phyloP scores from a whole-genome alignment of 495 filamentous ascomycete genomes.

The Penicillium robsamsonii region DNA sequence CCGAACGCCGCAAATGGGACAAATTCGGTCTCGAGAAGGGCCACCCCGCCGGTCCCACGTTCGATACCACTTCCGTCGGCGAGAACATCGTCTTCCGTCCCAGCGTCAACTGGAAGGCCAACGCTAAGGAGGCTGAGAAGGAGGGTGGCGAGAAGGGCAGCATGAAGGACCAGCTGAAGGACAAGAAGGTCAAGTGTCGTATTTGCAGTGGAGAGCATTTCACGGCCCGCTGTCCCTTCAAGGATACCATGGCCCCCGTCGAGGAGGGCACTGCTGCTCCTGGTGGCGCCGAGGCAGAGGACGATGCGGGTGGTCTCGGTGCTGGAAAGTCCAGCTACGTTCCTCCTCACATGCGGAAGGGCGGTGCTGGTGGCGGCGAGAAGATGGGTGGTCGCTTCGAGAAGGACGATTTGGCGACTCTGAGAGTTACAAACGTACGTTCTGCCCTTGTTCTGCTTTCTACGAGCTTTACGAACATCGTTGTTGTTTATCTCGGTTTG shows the following conservation, averaged over 20 bases:
- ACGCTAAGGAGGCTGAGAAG: constrained; percentile 79
- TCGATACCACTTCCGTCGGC: constrained; percentile 87
- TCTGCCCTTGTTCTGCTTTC: constrained; percentile 1
- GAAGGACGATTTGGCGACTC: constrained; percentile 91
- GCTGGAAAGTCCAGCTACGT: constrained; percentile 81
- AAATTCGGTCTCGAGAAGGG: constrained; percentile 89
- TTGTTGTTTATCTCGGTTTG: constrained; percentile 10
- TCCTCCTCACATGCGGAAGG: constrained; percentile 86
- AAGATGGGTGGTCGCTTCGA: constrained; percentile 94
- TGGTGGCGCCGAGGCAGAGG: constrained; percentile 50
- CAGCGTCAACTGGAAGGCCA: constrained; percentile 83
- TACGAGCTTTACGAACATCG: background rate
- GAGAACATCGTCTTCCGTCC: constrained; percentile 98
- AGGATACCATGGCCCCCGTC: constrained; percentile 76
- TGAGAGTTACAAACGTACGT: constrained; percentile 95
- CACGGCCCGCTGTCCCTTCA: constrained; percentile 89
- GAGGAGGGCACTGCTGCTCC: constrained; percentile 61
- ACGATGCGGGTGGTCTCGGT: constrained; percentile 55
- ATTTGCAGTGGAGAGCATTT: constrained; percentile 99
- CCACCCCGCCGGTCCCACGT: constrained; percentile 62
- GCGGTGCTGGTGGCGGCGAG: constrained; percentile 66
- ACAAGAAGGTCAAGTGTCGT: constrained; percentile 99
- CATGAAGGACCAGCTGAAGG: constrained; percentile 90
- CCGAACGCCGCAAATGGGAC: constrained; percentile 83
- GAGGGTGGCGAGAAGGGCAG: constrained; percentile 64